phyloP scores from a whole-genome alignment of 164 flowering plant genomes.

The Vitis vinifera region DNA sequence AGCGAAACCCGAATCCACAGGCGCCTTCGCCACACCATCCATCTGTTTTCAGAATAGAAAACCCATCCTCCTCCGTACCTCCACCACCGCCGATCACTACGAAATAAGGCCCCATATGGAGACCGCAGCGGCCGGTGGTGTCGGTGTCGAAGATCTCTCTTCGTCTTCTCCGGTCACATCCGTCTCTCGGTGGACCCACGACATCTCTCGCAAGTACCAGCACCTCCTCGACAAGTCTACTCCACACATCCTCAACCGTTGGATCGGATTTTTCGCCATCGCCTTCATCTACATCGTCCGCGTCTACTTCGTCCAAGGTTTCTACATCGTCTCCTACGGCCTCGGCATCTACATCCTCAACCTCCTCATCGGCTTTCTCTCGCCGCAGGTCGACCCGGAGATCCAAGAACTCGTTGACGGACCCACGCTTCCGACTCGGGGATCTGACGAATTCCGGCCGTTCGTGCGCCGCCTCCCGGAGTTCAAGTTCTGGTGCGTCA shows the following conservation, averaged over 20 bases:
- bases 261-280: constrained; percentile 38
- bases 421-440: constrained; percentile 49
- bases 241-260: constrained; percentile 46
- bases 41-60: too few relatives aligned
- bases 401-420: constrained; percentile 31
- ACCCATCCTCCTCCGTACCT: too few relatives aligned
- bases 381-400: constrained; percentile 71
- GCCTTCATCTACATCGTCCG: constrained; percentile 41
- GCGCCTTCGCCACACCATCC: too few relatives aligned
- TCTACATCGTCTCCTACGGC: constrained; percentile 59
- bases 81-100: too few relatives aligned
- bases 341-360: constrained; percentile 62
- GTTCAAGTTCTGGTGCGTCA: constrained; percentile 62
- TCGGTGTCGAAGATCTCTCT: constrained; percentile 11
- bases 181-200: constrained; percentile 26
- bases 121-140: constrained; percentile 14
- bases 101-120: constrained; percentile 3
- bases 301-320: constrained; percentile 53
- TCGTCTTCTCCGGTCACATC: constrained; percentile 22
- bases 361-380: constrained; percentile 58
- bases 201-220: constrained; percentile 39
- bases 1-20: too few relatives aligned
- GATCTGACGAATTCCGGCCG: constrained; percentile 68
- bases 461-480: constrained; percentile 71
- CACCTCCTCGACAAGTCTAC: constrained; percentile 53